Conservation (phyloP, 2,329 filamentous ascomycete genomes). For the Stagonosporopsis vannaccii region DNA sequence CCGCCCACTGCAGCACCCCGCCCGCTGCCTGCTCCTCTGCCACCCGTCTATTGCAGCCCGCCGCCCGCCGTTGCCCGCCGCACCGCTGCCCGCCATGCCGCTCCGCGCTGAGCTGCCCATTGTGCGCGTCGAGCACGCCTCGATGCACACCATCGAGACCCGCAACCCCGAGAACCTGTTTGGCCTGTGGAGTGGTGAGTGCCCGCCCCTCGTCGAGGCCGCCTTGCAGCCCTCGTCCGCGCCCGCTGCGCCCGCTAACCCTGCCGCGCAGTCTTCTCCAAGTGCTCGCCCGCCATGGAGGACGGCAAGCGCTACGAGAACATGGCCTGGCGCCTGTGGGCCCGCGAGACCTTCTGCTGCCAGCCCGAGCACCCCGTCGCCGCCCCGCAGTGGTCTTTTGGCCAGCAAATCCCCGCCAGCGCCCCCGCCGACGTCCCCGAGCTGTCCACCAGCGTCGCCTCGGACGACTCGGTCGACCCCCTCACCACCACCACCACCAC, state of each 20-base stretch:
- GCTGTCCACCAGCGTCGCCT: conserved; percentile 57
- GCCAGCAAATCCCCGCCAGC: conserved; percentile 37
- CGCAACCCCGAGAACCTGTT: conserved; percentile 91
- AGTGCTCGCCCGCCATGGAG: conserved; percentile 91
- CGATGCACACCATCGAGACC: conserved; percentile 95
- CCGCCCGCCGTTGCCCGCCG: neutral
- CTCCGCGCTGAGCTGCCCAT: conserved; percentile 83
- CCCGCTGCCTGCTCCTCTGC: neutral
- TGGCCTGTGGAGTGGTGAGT: conserved; percentile 95
- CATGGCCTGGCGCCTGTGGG: conserved; percentile 93
- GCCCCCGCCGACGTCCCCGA: conserved; percentile 48
- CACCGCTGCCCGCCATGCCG: conserved; percentile 68
- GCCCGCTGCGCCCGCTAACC: conserved; percentile 31
- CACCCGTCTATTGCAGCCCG: neutral
- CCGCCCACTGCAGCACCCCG: neutral
- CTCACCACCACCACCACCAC: conserved; percentile 55
- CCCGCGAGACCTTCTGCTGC: conserved; percentile 89
- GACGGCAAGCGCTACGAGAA: conserved; percentile 93
- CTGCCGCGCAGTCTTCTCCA: conserved; percentile 76
- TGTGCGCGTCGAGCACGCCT: conserved; percentile 87
- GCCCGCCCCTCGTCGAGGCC: too few relatives aligned
- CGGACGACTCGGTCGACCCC: conserved; percentile 51
- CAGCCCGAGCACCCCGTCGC: conserved; percentile 62
- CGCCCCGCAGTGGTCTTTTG: conserved; percentile 45
- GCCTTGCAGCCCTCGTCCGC: too few relatives aligned